A percentile compares a stretch with the other conserved stretches of the same genome.
Evolutionary conservation across 2,329 filamentous ascomycete species (phyloP).

Genomic region (Colletotrichum abscissum): DNA sequence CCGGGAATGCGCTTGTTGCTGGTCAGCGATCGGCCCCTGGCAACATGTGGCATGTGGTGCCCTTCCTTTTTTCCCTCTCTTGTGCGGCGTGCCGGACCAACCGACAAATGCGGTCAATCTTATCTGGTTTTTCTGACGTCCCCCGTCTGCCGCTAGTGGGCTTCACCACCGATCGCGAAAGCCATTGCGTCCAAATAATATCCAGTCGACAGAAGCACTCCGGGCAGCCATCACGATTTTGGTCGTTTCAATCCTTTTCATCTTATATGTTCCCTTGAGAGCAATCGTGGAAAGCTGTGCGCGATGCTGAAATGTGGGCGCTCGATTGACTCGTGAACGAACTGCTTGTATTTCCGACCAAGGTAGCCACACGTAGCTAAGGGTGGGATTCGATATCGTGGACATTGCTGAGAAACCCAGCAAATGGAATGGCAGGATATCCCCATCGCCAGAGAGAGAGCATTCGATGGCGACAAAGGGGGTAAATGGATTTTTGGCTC

Average conservation of each 20-base stretch:
- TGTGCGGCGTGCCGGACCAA: conserved; percentile 34
- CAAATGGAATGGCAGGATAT: neutral
- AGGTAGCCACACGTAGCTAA: neutral
- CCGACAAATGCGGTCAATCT: conserved; percentile 33
- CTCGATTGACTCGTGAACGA: neutral
- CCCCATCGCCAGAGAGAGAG: neutral
- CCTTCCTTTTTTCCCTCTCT: neutral
- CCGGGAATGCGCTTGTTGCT: conserved; percentile 26
- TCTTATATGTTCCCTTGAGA: neutral
- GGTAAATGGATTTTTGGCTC: neutral
- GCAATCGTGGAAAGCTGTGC: neutral
- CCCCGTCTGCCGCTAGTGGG: neutral
- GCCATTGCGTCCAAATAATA: too few species aligned
- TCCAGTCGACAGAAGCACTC: neutral
- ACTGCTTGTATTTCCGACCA: neutral
- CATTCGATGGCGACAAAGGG: neutral
- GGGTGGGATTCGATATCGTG: neutral
- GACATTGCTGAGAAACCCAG: neutral
- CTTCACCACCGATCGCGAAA: neutral
- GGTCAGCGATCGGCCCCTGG: conserved; percentile 20
- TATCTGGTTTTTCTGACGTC: conserved; percentile 29
- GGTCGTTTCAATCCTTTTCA: neutral
- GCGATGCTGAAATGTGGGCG: neutral
- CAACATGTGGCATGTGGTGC: conserved; percentile 23
- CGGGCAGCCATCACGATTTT: neutral